These are phyloP conservation scores for Fusarium napiforme DNA, from an alignment of 2,329 filamentous ascomycete species.

Conservation along the genomic window DNA sequence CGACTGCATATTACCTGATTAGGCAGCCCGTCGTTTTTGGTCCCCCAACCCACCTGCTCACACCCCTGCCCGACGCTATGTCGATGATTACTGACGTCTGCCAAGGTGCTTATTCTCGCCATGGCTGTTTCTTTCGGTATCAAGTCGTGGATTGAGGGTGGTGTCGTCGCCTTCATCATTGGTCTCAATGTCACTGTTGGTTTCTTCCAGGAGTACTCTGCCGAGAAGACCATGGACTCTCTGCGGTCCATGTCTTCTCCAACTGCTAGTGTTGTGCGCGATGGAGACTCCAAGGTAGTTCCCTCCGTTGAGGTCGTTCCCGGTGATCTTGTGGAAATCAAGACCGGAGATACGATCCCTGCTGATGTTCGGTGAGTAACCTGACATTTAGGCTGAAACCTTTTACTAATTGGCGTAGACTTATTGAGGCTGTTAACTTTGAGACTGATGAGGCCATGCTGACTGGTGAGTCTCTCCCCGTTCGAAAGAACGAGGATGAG, in stretches of 20 bases:
- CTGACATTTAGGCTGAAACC: constrained; percentile 36
- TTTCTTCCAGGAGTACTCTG: constrained; percentile 58
- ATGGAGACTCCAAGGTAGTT: constrained; percentile 53
- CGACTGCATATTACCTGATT: constrained; percentile 52
- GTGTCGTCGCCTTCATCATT: constrained; percentile 68
- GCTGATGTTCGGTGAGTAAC: constrained; percentile 67
- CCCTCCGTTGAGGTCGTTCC: constrained; percentile 61
- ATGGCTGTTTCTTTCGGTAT: constrained; percentile 69
- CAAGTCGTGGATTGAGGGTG: constrained; percentile 69
- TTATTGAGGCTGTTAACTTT: constrained; percentile 70
- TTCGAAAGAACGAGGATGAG: constrained; percentile 62
- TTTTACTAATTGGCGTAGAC: constrained; percentile 60
- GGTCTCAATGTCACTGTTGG: constrained; percentile 67
- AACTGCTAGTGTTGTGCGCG: constrained; percentile 56
- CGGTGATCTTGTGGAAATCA: constrained; percentile 66
- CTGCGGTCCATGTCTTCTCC: constrained; percentile 57
- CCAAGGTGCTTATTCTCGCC: constrained; percentile 62
- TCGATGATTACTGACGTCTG: constrained; percentile 30
- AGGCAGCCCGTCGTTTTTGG: constrained; percentile 55
- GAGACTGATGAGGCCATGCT: constrained; percentile 74
- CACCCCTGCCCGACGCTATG: constrained; percentile 9
- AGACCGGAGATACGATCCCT: constrained; percentile 68
- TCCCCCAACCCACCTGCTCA: not conserved
- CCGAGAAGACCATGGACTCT: constrained; percentile 63
- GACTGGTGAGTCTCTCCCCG: constrained; percentile 71